Base-by-base conservation (phyloP, 495 filamentous ascomycete species). In the Tetracladium marchalianum region DNA sequence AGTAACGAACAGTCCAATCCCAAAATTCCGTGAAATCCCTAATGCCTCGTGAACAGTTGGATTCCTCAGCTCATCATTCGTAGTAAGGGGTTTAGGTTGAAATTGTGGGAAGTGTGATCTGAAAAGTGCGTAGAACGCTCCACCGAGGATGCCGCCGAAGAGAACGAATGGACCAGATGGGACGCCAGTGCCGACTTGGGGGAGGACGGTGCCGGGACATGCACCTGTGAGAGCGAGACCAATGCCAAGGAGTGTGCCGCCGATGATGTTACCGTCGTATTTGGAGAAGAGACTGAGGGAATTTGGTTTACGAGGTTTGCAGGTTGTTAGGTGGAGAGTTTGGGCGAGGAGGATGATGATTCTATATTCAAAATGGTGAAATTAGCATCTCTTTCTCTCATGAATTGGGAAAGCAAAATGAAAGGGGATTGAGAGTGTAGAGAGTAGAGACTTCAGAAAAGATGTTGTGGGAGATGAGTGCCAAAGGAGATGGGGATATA, bases 211-310 rank as follows among this genome's bases (percentile, higher is more conserved):
- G 3, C 76, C 75, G 0, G 75, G 73, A 47, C 76, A 81, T 0
- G 75, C 66, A 19, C 74, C 76, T 1, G 75, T 66, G 16, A 77
- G 56, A 22, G 70, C 60, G 73, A 79, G 71, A 46, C 76, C 76
- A 1, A 65, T 41, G 35, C 77, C 76, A 32, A 78, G 56, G 10
- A 81, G 60, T 5, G 53, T 40, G 27, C 76, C 76, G 46, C 75
- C 77, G 54, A 78, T 48, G 48, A 80, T 54, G 54, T 81, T 80
- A 42, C 72, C 73, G 55, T 76, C 72, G 52, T 70, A 69, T 11
- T 47, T 44, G 3, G 55, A 50, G 51, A 74, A 65, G 42, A 69
- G 49, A 41, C 55, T 55, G 13, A 76, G 33, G 31, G 66, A 38
- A 5, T 51, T 40, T 6, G 50, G 37, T 7, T 22, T 35, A 2